Percentiles rank a stretch among this genome's conserved stretches.
Evolutionary conservation across 192 early-diverging fungal species (phyloP).

Genomic region (Podila epicladia): DNA sequence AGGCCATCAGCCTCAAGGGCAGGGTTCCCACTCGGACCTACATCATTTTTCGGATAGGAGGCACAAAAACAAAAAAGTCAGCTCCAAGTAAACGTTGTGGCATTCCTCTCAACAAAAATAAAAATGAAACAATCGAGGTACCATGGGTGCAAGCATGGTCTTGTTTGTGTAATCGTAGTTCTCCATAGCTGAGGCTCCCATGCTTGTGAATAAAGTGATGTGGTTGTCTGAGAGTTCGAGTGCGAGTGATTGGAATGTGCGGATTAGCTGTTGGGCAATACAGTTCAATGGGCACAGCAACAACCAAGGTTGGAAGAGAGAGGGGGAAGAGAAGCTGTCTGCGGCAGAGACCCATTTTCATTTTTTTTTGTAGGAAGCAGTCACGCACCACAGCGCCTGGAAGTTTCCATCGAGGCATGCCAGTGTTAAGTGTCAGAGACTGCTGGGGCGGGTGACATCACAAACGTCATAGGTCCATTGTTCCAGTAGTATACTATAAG

Average conservation of each 20-base stretch:
- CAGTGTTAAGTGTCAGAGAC: too few species aligned
- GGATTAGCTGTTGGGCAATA: background rate
- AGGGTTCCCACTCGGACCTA: slow-evolving; percentile 86
- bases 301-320: background rate
- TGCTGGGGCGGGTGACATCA: too few species aligned
- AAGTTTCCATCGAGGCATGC: too few species aligned
- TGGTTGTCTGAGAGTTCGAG: too few species aligned
- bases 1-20: slow-evolving; percentile 86
- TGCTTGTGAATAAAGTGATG: background rate
- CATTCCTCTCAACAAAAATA: background rate
- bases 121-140: slow-evolving; percentile 32
- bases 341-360: background rate
- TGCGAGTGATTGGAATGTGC: slow-evolving; percentile 6
- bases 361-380: slow-evolving; percentile 4
- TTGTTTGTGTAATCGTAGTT: slow-evolving; percentile 58
- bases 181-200: slow-evolving; percentile 20
- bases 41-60: background rate
- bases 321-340: background rate
- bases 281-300: too few species aligned
- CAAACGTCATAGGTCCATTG: too few species aligned
- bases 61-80: background rate
- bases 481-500: too few species aligned
- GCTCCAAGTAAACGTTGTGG: background rate
- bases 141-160: slow-evolving; percentile 96
- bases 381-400: too few species aligned